Evolutionary conservation across 2,329 filamentous ascomycete genomes (phyloP), one percentile per base, ranked within the genome.

Genomic region (Cadophora sp.): DNA sequence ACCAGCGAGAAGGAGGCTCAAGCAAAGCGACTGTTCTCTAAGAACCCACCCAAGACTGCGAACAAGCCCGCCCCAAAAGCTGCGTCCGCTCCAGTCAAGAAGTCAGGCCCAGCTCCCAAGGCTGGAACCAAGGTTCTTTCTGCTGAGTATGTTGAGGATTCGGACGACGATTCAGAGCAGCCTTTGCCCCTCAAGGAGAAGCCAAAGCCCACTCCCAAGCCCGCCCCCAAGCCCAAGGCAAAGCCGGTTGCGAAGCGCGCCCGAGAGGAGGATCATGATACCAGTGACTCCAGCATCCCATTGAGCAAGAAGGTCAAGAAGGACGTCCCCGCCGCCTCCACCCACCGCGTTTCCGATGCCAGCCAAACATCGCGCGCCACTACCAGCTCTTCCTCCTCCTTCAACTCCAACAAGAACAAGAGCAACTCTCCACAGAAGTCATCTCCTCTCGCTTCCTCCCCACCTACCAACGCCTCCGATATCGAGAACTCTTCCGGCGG

Each of bases 381-480:
- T 30, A 80, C 80, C 1, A 81, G 83, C 6, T 79, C 76, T 9
- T 59, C 61, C 45, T 73, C 78, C 36, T 82, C 82, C 0, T 76
- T 79, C 66, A 61, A 61, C n/a, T 71, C 71, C 8, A 69, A 27
- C 59, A 75, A 74, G 69, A 73, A 66, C 56, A 84, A 82, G 75
- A 81, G 83, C 68, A 88, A 83, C 0, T 88, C 86, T 7, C 87
- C 86, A 0, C 81, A 81, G 60, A 90, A 90, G 75, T 89, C 88
- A 2, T 90, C 88, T 11, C 88, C 87, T 4, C 79, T 90, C 20
- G 87, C 87, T n/a, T 87, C 87, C 1, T 89, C 87, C 7, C 87
- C 87, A 14, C 87, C 87, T 0, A 89, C 87, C 8, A 90, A 89
- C 69, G 88, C 87, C 0, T 89, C 87, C 1, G 87, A 90, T 66